Evolutionary conservation across 2,329 filamentous ascomycete species (phyloP), one percentile per base, ranked within the genome.

Genomic region (Fusarium piperis): DNA sequence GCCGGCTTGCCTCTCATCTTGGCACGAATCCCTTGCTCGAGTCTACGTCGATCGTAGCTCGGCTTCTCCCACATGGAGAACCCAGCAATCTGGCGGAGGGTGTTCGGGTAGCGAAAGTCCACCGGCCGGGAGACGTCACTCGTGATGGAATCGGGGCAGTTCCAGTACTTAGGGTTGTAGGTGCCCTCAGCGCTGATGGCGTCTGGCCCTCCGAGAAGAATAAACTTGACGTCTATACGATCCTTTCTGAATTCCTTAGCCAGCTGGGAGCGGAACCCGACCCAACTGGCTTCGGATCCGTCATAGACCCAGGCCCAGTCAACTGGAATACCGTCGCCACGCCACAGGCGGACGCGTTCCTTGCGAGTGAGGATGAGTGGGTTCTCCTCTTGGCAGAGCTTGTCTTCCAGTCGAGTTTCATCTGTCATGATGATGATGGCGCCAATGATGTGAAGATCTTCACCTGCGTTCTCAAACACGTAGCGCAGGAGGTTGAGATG

Each of bases 401-500:
- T 81, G 20, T 53, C 58, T 1, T 13, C 8, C 0, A 82, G 65
- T 16, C 71, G 63, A 0, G 66, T 44, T 33, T 81, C 80, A 18
- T 72, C 70, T 0, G 74, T 76, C 6, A 71, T 61, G 15, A 81
- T 32, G 16, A 82, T 62, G n/a, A 82, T 72, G 2, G 80, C 79
- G 5, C 72, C 80, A 7, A 78, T 61, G 15, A 81, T 64, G 32
- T 78, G 60, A 7, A 81, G 65, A 16, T 79, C 78, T 2, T 64
- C 52, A 5, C 76, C 77, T 8, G 72, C 70, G 44, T 79, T 74
- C 1, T 63, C 52, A 36, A 78, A 77, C 10, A 76, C 76, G 58
- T 81, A 73, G 1, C 63, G 59, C 1, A 83, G 76, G 4, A 83
- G 75, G 0, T 78, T 64, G 1, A 78, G 48, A 51, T 83, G 81